Percentiles rank a stretch among this genome's conserved stretches.
Evolutionary conservation across 768 basidiomycete genomes (phyloP).

Genomic region (Daedaleopsis sinensis): DNA sequence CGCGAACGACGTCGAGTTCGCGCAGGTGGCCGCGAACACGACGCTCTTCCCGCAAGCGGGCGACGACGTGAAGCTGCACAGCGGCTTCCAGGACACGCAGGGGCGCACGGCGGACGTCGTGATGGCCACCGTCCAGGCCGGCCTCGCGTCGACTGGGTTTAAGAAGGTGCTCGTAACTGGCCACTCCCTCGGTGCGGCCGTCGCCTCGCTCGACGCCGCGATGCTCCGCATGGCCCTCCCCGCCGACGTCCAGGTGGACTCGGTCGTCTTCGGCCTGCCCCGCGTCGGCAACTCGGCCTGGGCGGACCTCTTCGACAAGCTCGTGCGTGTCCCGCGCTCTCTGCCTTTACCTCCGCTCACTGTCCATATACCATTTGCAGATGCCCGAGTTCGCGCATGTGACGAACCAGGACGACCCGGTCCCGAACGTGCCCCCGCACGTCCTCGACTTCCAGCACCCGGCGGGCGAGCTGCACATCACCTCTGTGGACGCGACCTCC

Average conservation of each 20-base stretch:
- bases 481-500: constrained; percentile 16
- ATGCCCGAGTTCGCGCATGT: constrained; percentile 47
- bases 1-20: constrained; percentile 29
- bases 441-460: constrained; percentile 51
- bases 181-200: constrained; percentile 36
- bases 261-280: constrained; percentile 35
- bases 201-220: constrained; percentile 35
- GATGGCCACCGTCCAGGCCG: constrained; percentile 29
- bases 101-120: constrained; percentile 31
- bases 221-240: constrained; percentile 34
- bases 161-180: constrained; percentile 31
- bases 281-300: constrained; percentile 36
- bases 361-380: constrained; percentile 6
- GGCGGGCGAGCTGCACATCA: constrained; percentile 39
- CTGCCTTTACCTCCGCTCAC: background rate
- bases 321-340: constrained; percentile 18
- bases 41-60: constrained; percentile 41
- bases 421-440: constrained; percentile 39
- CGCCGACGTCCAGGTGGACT: constrained; percentile 24
- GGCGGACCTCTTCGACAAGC: constrained; percentile 31
- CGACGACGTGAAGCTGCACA: constrained; percentile 26
- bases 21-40: constrained; percentile 33
- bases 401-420: constrained; percentile 50
- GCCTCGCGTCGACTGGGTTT: constrained; percentile 28
- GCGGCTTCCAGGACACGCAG: constrained; percentile 33